Evolutionary conservation across 2,329 filamentous ascomycete genomes (phyloP).

Genomic region (Diaporthe ilicicola): DNA sequence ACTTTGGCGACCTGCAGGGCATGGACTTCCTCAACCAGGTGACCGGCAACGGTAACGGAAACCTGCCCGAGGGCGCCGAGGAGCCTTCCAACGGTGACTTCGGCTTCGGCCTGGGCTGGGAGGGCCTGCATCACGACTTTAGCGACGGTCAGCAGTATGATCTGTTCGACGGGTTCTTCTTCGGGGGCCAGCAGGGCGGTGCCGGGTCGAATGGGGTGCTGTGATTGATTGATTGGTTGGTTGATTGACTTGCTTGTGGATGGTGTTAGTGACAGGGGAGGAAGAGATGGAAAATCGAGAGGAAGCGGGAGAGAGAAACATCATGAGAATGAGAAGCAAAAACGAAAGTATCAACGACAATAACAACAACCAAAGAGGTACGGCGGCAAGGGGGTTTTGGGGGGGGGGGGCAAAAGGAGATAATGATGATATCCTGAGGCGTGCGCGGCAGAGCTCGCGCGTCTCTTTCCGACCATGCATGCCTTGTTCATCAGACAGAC

Average conservation of each 20-base stretch:
- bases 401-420: not conserved
- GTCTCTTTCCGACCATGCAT: not conserved
- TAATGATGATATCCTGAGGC: conserved; percentile 12
- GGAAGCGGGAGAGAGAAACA: too few relatives aligned
- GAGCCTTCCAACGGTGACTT: conserved; percentile 53
- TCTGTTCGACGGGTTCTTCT: conserved; percentile 78
- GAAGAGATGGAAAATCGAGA: too few relatives aligned
- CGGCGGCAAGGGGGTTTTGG: not conserved
- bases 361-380: not conserved
- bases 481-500: conserved; percentile 19
- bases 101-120: conserved; percentile 73
- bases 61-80: conserved; percentile 10
- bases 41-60: conserved; percentile 36
- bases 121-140: conserved; percentile 70
- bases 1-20: conserved; percentile 58
- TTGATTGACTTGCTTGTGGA: not conserved
- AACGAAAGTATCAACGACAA: too few relatives aligned
- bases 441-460: conserved; percentile 9
- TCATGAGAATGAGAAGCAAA: not conserved
- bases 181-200: conserved; percentile 62
- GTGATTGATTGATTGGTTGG: not conserved
- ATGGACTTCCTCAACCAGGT: conserved; percentile 61
- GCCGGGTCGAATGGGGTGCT: conserved; percentile 38
- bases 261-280: not conserved
- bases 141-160: conserved; percentile 68